Base-by-base conservation (phyloP, 2,329 filamentous ascomycete genomes). In the Ophiognomonia clavigignenti-juglandacearum region DNA sequence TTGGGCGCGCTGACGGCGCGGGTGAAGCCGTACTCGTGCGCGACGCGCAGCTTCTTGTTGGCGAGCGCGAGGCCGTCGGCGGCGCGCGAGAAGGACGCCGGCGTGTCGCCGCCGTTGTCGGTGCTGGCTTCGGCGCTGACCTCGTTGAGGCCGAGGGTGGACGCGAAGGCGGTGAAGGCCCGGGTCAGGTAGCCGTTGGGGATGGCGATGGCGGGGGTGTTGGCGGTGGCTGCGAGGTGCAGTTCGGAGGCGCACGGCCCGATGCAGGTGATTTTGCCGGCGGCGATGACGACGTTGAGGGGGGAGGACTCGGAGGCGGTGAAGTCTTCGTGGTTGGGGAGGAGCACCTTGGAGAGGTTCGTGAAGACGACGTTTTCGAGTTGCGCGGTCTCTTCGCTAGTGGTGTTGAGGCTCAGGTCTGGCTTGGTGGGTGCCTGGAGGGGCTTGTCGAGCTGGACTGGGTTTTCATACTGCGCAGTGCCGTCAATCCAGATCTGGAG, bases 401-500 rank as follows among this genome's bases (percentile, higher is more conserved):
- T 64, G 2, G 65, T 55, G n/a, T 63, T 60, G 2, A 76, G 66
- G 18, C 63, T 63, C 11, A 60, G 48, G n/a, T 73, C 59, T 0
- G 69, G 68, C 2, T 62, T 58, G 11, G 74, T 64, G 0, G 71
- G 66, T 2, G 61, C 54, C 1, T 59, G 57, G 4, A 60, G 37
- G 0, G 75, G 68, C 63, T 84, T 83, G 3, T 64, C 56, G 8
- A 83, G 66, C 61, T 77, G 71, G 10, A 82, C 59, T 0, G 77
- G 76, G 9, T 72, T 61, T 27, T 79, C 67, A 49, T 75, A 79
- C 56, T 85, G 82, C 2, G 74, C 67, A 8, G 66, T 73, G 4
- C 80, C 80, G 47, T 83, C 80, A 48, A 83, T 83, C 75, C 78
- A 83, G 2, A 83, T 77, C 60, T 83, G 79, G 0, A 77, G 68